These are phyloP conservation scores for Termitomyces sp. DNA, from an alignment of 768 basidiomycete species.

Conservation along the genomic window DNA sequence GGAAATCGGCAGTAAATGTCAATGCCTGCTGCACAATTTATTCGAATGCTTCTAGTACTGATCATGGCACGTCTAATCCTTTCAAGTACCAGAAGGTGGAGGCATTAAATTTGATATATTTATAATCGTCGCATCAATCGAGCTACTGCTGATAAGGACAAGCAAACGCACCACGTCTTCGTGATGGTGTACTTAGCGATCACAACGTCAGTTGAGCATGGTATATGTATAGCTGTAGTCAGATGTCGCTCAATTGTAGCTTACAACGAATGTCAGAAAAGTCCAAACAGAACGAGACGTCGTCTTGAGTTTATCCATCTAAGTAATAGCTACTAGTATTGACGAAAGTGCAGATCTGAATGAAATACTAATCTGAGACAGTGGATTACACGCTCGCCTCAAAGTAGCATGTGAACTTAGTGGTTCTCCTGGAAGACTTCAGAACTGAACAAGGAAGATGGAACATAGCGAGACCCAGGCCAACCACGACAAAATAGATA, in stretches of 20 bases:
- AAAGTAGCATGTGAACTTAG: background rate
- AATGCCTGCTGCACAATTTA: too few relatives aligned
- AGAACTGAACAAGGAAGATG: background rate
- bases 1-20: background rate
- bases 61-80: background rate
- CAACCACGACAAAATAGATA: too few relatives aligned
- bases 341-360: background rate
- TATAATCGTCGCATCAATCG: background rate
- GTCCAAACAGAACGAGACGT: background rate
- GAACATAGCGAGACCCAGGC: background rate
- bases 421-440: background rate
- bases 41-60: background rate
- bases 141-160: background rate
- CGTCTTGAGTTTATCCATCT: background rate
- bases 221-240: too few relatives aligned
- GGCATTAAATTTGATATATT: background rate
- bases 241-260: background rate
- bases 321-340: background rate
- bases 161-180: background rate
- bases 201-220: background rate
- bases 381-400: background rate
- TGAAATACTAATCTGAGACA: background rate
- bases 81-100: background rate
- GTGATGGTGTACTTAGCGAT: background rate
- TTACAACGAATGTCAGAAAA: background rate